These are phyloP conservation scores for Actinomortierella ambigua DNA, from an alignment of 371 early-diverging fungal species.

Conservation along the genomic window DNA sequence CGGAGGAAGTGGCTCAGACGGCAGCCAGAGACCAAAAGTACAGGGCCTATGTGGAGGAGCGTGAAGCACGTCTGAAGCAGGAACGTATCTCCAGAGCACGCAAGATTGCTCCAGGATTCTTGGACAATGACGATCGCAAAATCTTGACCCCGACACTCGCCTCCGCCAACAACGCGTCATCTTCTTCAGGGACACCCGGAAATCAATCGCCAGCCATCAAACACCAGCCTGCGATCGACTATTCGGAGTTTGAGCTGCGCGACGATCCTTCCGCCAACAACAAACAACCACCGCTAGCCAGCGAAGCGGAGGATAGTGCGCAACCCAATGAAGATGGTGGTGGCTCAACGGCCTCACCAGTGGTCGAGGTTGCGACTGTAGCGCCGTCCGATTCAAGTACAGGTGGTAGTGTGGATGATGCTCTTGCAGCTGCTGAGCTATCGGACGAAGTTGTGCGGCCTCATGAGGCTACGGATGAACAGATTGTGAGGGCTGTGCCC, in stretches of 20 bases:
- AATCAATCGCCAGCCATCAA: neutral
- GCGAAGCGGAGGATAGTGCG: no score
- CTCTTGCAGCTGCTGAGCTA: no score
- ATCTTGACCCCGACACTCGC: constrained; percentile 42
- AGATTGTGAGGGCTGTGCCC: constrained; percentile 40
- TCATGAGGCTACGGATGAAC: constrained; percentile 19
- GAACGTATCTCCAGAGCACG: constrained; percentile 34
- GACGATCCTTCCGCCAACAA: neutral
- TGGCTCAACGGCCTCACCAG: no score
- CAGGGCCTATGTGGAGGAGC: constrained; percentile 27
- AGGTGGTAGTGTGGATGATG: neutral
- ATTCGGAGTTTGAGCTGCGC: constrained; percentile 34
- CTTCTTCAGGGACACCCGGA: neutral
- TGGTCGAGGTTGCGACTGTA: no score
- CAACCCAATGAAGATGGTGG: no score
- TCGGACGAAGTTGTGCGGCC: no score
- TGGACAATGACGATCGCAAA: constrained; percentile 43
- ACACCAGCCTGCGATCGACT: constrained; percentile 17
- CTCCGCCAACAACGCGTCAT: constrained; percentile 12
- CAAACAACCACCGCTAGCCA: no score
- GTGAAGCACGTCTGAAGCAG: constrained; percentile 39
- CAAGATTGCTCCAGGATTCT: constrained; percentile 43
- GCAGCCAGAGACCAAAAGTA: constrained; percentile 34
- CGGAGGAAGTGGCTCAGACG: constrained; percentile 28
- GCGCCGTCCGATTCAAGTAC: neutral